Percentiles rank a stretch among this genome's conserved stretches.
These are phyloP conservation scores for Mallotus nudiflorus DNA, from an alignment of 345 rosid genomes.

Conservation along the genomic window DNA sequence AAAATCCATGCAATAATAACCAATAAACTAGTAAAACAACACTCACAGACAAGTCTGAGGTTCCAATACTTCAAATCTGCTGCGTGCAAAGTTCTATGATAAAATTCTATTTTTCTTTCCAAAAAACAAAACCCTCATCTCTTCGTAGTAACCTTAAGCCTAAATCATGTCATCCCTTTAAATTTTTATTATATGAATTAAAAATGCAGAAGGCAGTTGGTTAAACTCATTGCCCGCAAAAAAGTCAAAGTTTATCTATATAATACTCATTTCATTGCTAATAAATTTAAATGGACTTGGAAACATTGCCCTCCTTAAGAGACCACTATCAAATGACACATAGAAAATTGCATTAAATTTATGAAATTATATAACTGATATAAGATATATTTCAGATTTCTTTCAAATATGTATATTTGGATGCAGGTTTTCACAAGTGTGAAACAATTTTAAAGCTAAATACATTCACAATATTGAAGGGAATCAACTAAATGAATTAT, in stretches of 20 bases:
- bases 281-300: neutral
- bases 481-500: neutral
- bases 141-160: neutral
- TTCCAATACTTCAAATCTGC: neutral
- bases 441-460: neutral
- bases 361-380: neutral
- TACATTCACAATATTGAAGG: neutral
- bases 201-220: neutral
- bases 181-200: neutral
- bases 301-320: neutral
- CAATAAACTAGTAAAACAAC: neutral
- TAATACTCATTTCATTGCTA: neutral
- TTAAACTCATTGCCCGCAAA: neutral
- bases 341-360: conserved; percentile 1
- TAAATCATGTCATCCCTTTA: neutral
- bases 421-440: neutral
- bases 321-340: neutral
- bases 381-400: neutral
- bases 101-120: neutral
- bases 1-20: neutral
- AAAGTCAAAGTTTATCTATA: neutral
- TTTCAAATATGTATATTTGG: neutral
- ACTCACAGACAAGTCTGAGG: neutral
- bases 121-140: neutral
- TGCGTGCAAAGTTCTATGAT: neutral